Percentiles rank a stretch among this genome's conserved stretches.
These are phyloP conservation scores for Fraxinus velutina DNA, from an alignment of 305 asterid genomes.

Conservation along the genomic window DNA sequence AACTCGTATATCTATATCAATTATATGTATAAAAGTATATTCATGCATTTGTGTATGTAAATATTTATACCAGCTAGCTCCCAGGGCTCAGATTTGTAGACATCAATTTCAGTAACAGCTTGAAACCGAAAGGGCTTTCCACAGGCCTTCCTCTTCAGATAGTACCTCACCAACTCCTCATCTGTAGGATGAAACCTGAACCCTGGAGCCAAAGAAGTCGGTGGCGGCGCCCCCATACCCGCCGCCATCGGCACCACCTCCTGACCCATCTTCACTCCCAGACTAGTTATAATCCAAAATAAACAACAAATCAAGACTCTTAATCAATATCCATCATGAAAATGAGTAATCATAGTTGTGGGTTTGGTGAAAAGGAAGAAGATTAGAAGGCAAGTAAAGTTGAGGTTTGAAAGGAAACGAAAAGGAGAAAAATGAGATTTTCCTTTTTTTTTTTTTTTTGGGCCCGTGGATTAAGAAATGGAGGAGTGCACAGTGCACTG, in stretches of 20 bases:
- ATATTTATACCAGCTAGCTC: conserved; percentile 38
- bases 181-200: conserved; percentile 83
- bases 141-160: conserved; percentile 22
- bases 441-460: not conserved
- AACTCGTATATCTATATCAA: conserved; percentile 7
- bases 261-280: conserved; percentile 35
- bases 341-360: not conserved
- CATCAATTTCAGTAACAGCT: conserved; percentile 56
- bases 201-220: conserved; percentile 70
- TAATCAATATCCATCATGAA: conserved; percentile 9
- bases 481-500: conserved; percentile 22
- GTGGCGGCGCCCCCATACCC: conserved; percentile 40
- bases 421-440: not conserved
- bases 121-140: conserved; percentile 59
- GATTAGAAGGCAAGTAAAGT: conserved; percentile 50
- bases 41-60: not conserved
- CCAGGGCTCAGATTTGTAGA: conserved; percentile 54
- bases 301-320: conserved; percentile 16
- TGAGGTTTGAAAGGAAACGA: conserved; percentile 10
- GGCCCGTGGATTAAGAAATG: conserved; percentile 48
- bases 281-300: conserved; percentile 10
- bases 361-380: conserved; percentile 13
- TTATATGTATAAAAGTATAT: not conserved
- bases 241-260: conserved; percentile 30
- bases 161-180: conserved; percentile 68